These are phyloP conservation scores for Perkinsus marinus DNA, from an alignment of 169 alveolate species.

Conservation along the genomic window DNA sequence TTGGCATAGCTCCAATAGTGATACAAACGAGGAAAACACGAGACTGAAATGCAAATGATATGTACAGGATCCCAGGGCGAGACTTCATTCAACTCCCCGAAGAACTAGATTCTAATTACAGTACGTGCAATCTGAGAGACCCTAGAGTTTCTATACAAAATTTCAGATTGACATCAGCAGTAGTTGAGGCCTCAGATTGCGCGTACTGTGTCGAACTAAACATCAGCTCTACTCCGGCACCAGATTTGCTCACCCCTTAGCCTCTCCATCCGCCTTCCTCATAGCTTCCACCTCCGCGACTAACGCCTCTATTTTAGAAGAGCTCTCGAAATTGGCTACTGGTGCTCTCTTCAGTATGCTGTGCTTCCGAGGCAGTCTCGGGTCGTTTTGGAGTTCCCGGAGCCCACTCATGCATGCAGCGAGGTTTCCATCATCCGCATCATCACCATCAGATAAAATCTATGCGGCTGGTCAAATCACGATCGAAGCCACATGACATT, in stretches of 20 bases:
- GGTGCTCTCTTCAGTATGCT: not conserved
- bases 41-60: not conserved
- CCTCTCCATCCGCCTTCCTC: conserved; percentile 22
- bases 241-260: conserved; percentile 7
- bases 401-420: not conserved
- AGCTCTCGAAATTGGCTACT: conserved; percentile 13
- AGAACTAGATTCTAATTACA: too few species aligned
- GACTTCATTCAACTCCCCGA: not conserved
- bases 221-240: too few species aligned
- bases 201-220: too few species aligned
- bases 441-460: not conserved
- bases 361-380: not conserved
- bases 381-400: not conserved
- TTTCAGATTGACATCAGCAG: too few species aligned
- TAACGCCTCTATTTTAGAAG: conserved; percentile 18
- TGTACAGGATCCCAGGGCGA: not conserved
- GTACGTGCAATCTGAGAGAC: too few species aligned
- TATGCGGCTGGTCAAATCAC: not conserved
- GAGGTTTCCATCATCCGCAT: conserved; percentile 12
- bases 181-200: too few species aligned
- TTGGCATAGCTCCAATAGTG: conserved; percentile 17
- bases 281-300: conserved; percentile 22
- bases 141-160: too few species aligned
- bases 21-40: conserved; percentile 21
- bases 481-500: not conserved